Base-by-base conservation (phyloP, 257 asterid genomes). In the Nicotiana undulata region DNA sequence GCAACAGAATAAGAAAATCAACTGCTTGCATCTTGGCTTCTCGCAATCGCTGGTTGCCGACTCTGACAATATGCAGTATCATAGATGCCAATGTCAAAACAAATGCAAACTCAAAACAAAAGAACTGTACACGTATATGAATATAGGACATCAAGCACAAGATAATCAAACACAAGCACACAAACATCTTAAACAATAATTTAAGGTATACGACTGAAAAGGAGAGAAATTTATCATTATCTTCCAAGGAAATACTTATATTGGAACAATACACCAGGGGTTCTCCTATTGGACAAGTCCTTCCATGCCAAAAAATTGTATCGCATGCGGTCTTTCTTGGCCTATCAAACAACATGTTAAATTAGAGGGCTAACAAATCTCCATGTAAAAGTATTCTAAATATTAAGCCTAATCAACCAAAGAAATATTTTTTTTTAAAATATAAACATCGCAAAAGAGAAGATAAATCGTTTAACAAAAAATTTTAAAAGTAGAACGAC, bases 171-270 rank as follows among this genome's bases (percentile, higher is more conserved):
- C 49, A 64, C 76, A 55, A 1, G 22, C 61, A 17, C 24, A 18
- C 8, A 59, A 2, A 40, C 32, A 68, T 37, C 77, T 68, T 68
- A 18, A 40, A 12, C 58, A 68, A 40, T 70, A 70, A 70, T 20
- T 70, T 40, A 70, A 20, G 58, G 34, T 6, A 70, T 40, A 70
- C 58, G 44, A 44, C 58, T 20, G 77, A 70, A 68, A 68, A 20
- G 56, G 56, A 70, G 74, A 64, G 58, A 68, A 31, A 81, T 59
- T n/a, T 28, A 55, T 49, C 61, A n/a, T 63, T 89, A 95, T 98
- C 99, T 92, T 83, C 98, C 98, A 16, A 92, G 87, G 84, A 96
- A 96, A 83, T 89, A 91, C 76, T 83, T 96, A 66, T 90, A 94
- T 52, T 96, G 99, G 61, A n/a, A 37, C 29, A 82, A 9, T 12